Evolutionary conservation across 176 grass and related monocot genomes (phyloP).

Genomic region (Hordeum vulgare): MorexV3_pseudomolecules_assembly NC_058521.1:505701708-505702207

Average conservation of each 20-base stretch:
- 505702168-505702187: slow-evolving; percentile 93
- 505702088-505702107: neutral
- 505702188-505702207: slow-evolving; percentile 93
- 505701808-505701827: neutral
- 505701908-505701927: slow-evolving; percentile 99
- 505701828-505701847: neutral
- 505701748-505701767: neutral
- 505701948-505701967: slow-evolving; percentile 88
- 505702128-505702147: slow-evolving; percentile 98
- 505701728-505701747: neutral
- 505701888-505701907: slow-evolving; percentile 99
- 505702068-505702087: neutral
- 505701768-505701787: neutral
- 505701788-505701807: neutral
- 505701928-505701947: slow-evolving; percentile 96
- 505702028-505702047: neutral
- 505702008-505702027: neutral
- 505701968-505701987: slow-evolving; percentile 99
- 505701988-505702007: too few species aligned
- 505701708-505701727: too few species aligned
- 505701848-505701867: neutral
- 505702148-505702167: slow-evolving; percentile 96
- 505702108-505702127: too few species aligned
- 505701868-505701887: slow-evolving; percentile 98
- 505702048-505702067: too few species aligned